A percentile compares a stretch with the other conserved stretches of the same genome.
Evolutionary conservation across 768 basidiomycete genomes (phyloP).

Genomic region (Leccinellum rugosiceps): DNA sequence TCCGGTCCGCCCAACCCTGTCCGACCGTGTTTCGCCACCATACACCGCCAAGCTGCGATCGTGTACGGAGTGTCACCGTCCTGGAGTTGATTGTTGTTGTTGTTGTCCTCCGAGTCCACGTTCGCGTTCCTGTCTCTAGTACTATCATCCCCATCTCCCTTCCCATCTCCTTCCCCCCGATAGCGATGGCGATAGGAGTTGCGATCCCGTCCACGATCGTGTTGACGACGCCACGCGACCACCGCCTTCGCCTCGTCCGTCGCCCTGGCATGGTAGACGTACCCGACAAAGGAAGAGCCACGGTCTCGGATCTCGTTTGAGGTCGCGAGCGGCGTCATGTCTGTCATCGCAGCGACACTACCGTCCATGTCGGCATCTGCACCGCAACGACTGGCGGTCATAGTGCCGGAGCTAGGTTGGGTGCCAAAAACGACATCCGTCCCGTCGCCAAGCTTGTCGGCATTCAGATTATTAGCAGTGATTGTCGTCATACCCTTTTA

Average conservation of each 20-base stretch:
- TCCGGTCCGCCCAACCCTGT: slow-evolving; percentile 69
- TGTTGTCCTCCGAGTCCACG: neutral
- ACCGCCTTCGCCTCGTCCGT: slow-evolving; percentile 48
- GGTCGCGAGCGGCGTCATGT: slow-evolving; percentile 28
- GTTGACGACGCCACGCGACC: slow-evolving; percentile 17
- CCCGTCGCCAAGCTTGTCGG: neutral
- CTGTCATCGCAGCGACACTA: neutral
- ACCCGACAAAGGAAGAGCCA: slow-evolving; percentile 67
- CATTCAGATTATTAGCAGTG: neutral
- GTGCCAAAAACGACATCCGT: neutral
- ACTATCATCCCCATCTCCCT: neutral
- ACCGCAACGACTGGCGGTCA: neutral
- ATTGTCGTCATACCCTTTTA: neutral
- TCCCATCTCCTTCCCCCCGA: neutral
- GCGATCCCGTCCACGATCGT: neutral
- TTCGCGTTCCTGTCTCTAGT: neutral
- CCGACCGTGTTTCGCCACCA: slow-evolving; percentile 62
- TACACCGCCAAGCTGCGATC: slow-evolving; percentile 77
- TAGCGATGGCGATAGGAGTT: neutral
- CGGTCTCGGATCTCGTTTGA: slow-evolving; percentile 79
- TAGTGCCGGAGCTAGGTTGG: neutral
- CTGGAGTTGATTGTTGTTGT: too few relatives aligned
- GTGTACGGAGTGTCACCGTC: slow-evolving; percentile 45
- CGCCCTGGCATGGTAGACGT: slow-evolving; percentile 54
- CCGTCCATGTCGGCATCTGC: neutral